These are phyloP conservation scores for Coemansia sp. DNA, from an alignment of 192 early-diverging fungal species.

Conservation along the genomic window DNA sequence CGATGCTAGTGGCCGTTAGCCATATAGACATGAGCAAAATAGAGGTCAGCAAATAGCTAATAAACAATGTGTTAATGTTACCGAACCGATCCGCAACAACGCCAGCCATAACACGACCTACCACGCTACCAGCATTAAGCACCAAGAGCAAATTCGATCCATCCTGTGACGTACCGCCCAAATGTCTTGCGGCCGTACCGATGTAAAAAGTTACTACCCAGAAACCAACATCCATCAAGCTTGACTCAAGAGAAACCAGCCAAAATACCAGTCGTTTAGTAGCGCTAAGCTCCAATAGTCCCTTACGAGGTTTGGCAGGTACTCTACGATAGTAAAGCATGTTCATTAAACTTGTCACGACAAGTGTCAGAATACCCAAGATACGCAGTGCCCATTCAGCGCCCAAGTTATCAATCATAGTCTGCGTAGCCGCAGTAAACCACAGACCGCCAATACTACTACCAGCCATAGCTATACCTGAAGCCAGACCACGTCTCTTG, in stretches of 20 bases:
- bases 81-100: slow-evolving; percentile 36
- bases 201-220: slow-evolving; percentile 49
- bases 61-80: slow-evolving; percentile 33
- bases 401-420: slow-evolving; percentile 63
- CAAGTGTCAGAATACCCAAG: slow-evolving; percentile 59
- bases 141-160: slow-evolving; percentile 31
- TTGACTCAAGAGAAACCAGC: slow-evolving; percentile 32
- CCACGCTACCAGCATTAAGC: slow-evolving; percentile 28
- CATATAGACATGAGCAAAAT: slow-evolving; percentile 35
- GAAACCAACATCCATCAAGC: slow-evolving; percentile 41
- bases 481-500: slow-evolving; percentile 66
- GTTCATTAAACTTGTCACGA: slow-evolving; percentile 36
- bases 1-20: slow-evolving; percentile 28
- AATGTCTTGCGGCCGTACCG: slow-evolving; percentile 27
- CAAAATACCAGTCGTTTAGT: slow-evolving; percentile 29
- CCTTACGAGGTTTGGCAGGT: slow-evolving; percentile 46
- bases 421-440: slow-evolving; percentile 62
- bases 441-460: slow-evolving; percentile 74
- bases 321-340: slow-evolving; percentile 45
- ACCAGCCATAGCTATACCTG: slow-evolving; percentile 75
- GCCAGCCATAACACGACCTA: slow-evolving; percentile 37
- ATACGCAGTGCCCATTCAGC: slow-evolving; percentile 69
- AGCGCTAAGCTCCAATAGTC: slow-evolving; percentile 25
- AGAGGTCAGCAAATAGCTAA: slow-evolving; percentile 22
- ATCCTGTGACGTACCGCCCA: slow-evolving; percentile 19